Evolutionary conservation across 2,329 filamentous ascomycete genomes (phyloP), one percentile per base, ranked within the genome.

Genomic region (Ascochyta clinopodiicola): DNA sequence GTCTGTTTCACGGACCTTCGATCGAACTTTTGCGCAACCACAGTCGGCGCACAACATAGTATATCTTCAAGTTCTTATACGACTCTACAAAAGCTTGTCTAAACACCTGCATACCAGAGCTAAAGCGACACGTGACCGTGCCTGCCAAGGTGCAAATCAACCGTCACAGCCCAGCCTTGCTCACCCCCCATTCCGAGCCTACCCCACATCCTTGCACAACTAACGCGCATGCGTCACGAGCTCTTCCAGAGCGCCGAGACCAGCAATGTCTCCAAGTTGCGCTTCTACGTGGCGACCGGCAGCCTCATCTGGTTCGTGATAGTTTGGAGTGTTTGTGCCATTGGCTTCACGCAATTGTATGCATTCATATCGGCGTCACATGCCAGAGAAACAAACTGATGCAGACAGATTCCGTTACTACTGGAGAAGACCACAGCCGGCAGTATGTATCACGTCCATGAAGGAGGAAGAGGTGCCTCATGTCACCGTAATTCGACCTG

Each of bases 401-500:
- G 49, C 17, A 27, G 10, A 36, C 61, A 87, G 85, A 79, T 82
- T 82, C 70, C 79, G 80, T 50, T 78, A 84, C 65, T 86, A 83
- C 66, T 81, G 80, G 22, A 73, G 66, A 48, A 74, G 70, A 37
- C 82, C 80, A 43, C 69, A 68, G 39, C 75, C 71, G 39, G 79
- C 82, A 19, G 61, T 70, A 52, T 80, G 71, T 75, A 70, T 77
- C 19, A 71, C 73, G 2, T 56, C 56, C 52, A 60, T 76, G 15
- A 65, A 75, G 7, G 61, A 66, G 49, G 60, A 67, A 25, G 78
- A 87, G 35, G 81, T 92, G 3, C 94, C 93, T 15, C 88, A 91
- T 78, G 84, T 99, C 67, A 98, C 95, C 29, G 84, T 96, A 57
- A 92, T 99, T 64, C 90, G 95, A 2, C 96, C 95, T 0, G 88